These are phyloP conservation scores for Pseudocercospora macadamiae DNA, from an alignment of 2,329 filamentous ascomycete species.

Conservation along the genomic window DNA sequence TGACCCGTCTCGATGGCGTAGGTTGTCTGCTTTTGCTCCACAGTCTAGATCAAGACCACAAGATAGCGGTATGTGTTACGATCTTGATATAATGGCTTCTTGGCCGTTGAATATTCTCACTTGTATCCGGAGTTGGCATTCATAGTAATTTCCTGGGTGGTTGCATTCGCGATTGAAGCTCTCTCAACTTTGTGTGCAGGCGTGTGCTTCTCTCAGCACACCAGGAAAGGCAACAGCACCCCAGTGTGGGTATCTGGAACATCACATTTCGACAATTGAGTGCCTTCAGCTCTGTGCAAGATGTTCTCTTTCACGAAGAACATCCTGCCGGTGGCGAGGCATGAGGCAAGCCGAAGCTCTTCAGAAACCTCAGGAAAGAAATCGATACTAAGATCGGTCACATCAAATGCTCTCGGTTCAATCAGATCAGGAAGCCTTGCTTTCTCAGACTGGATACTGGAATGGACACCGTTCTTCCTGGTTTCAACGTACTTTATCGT, in stretches of 20 bases:
- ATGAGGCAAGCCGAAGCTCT: conserved; percentile 8
- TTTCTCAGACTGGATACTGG: conserved; percentile 36
- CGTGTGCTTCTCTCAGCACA: not conserved
- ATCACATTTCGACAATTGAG: not conserved
- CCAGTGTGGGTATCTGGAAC: not conserved
- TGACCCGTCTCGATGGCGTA: conserved; percentile 8
- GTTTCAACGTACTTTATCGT: conserved; percentile 37
- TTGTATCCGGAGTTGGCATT: not conserved
- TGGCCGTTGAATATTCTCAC: not conserved
- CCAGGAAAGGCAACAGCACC: not conserved
- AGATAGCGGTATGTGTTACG: not conserved
- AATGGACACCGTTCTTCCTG: conserved; percentile 36
- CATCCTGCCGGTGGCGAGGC: conserved; percentile 13
- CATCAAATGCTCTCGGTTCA: conserved; percentile 15
- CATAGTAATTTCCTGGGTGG: not conserved
- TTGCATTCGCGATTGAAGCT: not conserved
- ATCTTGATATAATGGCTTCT: not conserved
- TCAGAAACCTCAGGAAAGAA: conserved; percentile 14
- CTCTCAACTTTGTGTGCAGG: not conserved
- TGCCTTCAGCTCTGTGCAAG: not conserved
- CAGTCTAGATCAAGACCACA: not conserved
- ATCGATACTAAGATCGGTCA: conserved; percentile 18
- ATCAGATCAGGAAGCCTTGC: conserved; percentile 21
- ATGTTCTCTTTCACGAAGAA: conserved; percentile 21
- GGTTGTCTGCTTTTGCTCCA: not conserved